Evolutionary conservation across 2,329 filamentous ascomycete genomes (phyloP).

Genomic region (Bimuria novae-zelandiae): DNA sequence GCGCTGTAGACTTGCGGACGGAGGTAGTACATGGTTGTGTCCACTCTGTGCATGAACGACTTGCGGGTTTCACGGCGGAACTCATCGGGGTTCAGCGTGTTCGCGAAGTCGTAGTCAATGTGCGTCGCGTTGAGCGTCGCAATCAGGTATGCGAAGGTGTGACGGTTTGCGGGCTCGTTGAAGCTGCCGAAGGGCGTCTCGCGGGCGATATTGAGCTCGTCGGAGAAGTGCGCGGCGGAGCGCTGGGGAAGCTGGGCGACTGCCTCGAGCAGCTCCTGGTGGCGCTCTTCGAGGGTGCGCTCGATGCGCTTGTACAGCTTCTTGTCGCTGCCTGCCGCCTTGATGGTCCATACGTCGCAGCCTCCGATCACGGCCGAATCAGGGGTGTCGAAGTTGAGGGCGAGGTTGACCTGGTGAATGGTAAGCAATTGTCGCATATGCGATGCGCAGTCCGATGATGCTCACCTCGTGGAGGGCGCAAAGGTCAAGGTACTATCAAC

Average conservation of each 20-base stretch:
- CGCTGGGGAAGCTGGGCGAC: conserved; percentile 87
- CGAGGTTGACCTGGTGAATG: conserved; percentile 66
- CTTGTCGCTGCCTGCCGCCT: conserved; percentile 93
- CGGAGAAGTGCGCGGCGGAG: conserved; percentile 70
- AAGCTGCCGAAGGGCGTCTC: conserved; percentile 92
- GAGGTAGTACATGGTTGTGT: conserved; percentile 83
- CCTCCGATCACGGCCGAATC: conserved; percentile 91
- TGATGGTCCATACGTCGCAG: conserved; percentile 97
- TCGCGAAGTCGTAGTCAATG: conserved; percentile 95
- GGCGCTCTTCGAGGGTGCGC: conserved; percentile 85
- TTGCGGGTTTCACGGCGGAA: conserved; percentile 84
- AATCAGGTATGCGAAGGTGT: conserved; percentile 94
- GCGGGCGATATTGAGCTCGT: conserved; percentile 73
- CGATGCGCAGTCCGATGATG: neutral
- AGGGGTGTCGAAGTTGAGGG: conserved; percentile 92
- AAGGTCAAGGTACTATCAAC: conserved; percentile 80
- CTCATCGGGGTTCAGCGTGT: conserved; percentile 84
- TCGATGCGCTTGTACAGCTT: conserved; percentile 97
- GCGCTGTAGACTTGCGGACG: conserved; percentile 62
- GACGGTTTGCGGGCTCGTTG: conserved; percentile 82
- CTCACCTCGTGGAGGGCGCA: conserved; percentile 79
- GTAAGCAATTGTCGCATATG: neutral
- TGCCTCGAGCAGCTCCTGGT: conserved; percentile 83
- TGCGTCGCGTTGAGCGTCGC: conserved; percentile 96
- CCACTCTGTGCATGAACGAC: conserved; percentile 82